Percentiles rank a stretch among this genome's conserved stretches.
phyloP scores from a whole-genome alignment of 192 early-diverging fungal species.

The Phycomyces nitens region DNA sequence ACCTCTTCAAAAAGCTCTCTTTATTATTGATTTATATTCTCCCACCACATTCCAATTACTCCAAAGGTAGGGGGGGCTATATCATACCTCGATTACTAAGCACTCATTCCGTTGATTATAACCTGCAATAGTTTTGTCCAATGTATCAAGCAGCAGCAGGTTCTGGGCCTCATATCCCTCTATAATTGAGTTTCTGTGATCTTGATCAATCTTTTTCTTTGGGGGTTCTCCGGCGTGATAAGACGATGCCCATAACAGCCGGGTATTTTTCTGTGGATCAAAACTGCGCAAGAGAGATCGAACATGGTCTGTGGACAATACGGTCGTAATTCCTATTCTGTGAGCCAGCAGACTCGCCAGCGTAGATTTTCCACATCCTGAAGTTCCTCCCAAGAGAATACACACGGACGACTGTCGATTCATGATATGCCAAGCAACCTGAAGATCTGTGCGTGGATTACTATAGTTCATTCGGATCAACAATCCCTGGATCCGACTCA shows the following conservation, averaged over 20 bases:
- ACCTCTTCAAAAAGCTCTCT: neutral
- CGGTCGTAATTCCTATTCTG: constrained; percentile 22
- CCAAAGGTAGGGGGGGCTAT: neutral
- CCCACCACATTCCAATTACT: too few species aligned
- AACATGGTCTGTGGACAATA: constrained; percentile 27
- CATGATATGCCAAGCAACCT: constrained; percentile 13
- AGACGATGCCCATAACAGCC: constrained; percentile 24
- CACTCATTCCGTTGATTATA: constrained; percentile 16
- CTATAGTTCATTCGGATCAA: constrained; percentile 11
- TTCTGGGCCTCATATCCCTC: constrained; percentile 24
- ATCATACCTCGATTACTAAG: constrained; percentile 23
- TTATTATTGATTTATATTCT: neutral
- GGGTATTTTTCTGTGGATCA: constrained; percentile 6
- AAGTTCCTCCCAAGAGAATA: constrained; percentile 26
- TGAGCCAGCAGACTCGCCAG: constrained; percentile 25
- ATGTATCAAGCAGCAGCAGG: constrained; percentile 11
- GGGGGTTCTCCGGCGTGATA: constrained; percentile 15
- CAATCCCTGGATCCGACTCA: neutral
- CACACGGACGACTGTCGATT: constrained; percentile 17
- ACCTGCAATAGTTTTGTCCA: constrained; percentile 18
- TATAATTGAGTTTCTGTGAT: neutral
- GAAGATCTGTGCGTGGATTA: constrained; percentile 12
- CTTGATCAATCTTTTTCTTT: neutral
- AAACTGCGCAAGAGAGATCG: constrained; percentile 23
- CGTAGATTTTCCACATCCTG: constrained; percentile 27